Percentiles rank a stretch among this genome's conserved stretches.
Evolutionary conservation across 139 green algal genomes (phyloP).

Genomic region (Chlamydomonas eustigma): DNA sequence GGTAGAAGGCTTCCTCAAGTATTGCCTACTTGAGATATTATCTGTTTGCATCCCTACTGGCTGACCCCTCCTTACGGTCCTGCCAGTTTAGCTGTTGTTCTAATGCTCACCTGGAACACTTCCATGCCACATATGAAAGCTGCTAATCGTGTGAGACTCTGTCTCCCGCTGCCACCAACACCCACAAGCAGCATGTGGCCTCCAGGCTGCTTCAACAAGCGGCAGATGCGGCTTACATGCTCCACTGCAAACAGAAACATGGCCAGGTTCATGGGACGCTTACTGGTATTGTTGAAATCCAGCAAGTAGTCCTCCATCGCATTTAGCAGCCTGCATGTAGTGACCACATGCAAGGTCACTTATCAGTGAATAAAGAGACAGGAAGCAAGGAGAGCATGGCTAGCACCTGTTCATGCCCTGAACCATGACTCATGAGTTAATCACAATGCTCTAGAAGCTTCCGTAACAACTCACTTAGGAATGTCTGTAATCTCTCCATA

Average conservation of each 20-base stretch:
- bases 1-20: too few species aligned
- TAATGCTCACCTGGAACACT: slow-evolving; percentile 59
- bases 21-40: too few species aligned
- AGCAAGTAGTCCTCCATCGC: slow-evolving; percentile 63
- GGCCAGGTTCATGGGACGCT: slow-evolving; percentile 72
- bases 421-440: too few species aligned
- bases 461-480: neutral
- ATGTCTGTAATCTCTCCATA: slow-evolving; percentile 23
- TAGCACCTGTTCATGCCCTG: too few species aligned
- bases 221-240: slow-evolving; percentile 65
- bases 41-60: too few species aligned
- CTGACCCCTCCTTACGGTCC: too few species aligned
- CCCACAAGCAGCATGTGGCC: slow-evolving; percentile 85
- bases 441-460: too few species aligned
- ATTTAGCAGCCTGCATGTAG: slow-evolving; percentile 17
- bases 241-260: slow-evolving; percentile 82
- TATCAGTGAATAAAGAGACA: too few species aligned
- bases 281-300: slow-evolving; percentile 71
- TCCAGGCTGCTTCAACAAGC: slow-evolving; percentile 74
- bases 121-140: slow-evolving; percentile 64
- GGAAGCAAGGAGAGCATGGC: too few species aligned
- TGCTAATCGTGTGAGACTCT: slow-evolving; percentile 73
- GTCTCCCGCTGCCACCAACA: slow-evolving; percentile 78
- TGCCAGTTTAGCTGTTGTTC: too few species aligned
- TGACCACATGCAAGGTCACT: too few species aligned